phyloP scores from a whole-genome alignment of 345 rosid species.

The Diplotaxis tenuifolia region DNA sequence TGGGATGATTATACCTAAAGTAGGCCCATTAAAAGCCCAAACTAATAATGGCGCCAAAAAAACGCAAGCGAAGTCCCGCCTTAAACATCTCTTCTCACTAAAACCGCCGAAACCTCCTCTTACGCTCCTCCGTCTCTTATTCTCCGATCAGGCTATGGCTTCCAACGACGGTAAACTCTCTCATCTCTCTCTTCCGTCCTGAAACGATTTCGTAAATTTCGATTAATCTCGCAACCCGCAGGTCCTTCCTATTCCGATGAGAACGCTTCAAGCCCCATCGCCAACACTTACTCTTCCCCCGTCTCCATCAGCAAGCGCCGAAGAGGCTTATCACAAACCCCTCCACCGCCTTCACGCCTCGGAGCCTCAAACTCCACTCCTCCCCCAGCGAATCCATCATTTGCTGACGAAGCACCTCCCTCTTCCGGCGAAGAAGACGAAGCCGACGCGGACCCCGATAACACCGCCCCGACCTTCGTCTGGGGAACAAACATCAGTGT shows the following conservation, averaged over 20 bases:
- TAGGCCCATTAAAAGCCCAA: too few species aligned
- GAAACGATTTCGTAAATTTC: neutral
- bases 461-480: conserved; percentile 74
- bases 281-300: conserved; percentile 61
- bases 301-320: conserved; percentile 36
- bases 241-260: conserved; percentile 73
- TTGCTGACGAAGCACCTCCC: conserved; percentile 41
- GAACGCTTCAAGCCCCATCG: conserved; percentile 63
- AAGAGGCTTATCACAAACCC: too few species aligned
- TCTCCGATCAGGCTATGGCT: conserved; percentile 51
- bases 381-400: conserved; percentile 33
- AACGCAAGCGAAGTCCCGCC: conserved; percentile 27
- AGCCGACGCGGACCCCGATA: conserved; percentile 58
- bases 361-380: conserved; percentile 51
- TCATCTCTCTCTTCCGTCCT: neutral
- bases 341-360: conserved; percentile 41
- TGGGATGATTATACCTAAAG: too few species aligned
- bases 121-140: conserved; percentile 5
- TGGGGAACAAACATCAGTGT: conserved; percentile 99
- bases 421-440: conserved; percentile 74
- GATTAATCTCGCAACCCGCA: conserved; percentile 19
- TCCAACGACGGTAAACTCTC: conserved; percentile 52
- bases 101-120: conserved; percentile 13
- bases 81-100: conserved; percentile 6
- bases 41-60: conserved; percentile 56